Evolutionary conservation across 164 flowering plant species (phyloP).

Genomic region (Piper longum): DNA sequence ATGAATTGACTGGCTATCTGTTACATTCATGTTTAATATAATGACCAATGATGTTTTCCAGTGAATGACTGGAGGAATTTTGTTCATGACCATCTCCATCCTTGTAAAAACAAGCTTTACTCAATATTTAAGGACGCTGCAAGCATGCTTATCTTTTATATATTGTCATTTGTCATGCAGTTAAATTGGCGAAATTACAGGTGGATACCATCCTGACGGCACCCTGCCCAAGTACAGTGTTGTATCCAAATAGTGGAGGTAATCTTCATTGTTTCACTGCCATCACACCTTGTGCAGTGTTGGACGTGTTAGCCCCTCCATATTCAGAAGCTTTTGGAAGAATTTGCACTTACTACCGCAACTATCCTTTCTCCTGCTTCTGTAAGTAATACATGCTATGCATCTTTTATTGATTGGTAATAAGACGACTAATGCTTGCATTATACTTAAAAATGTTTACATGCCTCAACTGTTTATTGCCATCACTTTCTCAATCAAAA

Average conservation of each 20-base stretch:
- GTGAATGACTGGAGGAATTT: too few species aligned
- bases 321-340: slow-evolving; percentile 68
- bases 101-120: background rate
- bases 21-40: too few species aligned
- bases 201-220: slow-evolving; percentile 61
- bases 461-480: background rate
- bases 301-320: slow-evolving; percentile 87
- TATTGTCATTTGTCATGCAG: slow-evolving; percentile 25
- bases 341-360: slow-evolving; percentile 73
- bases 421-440: background rate
- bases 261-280: slow-evolving; percentile 93
- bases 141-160: too few species aligned
- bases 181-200: slow-evolving; percentile 64
- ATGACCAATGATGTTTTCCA: too few species aligned
- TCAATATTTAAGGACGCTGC: too few species aligned
- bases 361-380: slow-evolving; percentile 59
- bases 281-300: slow-evolving; percentile 81
- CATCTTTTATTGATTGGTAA: background rate
- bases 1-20: too few species aligned
- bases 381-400: slow-evolving; percentile 25
- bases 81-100: background rate
- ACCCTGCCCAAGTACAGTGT: too few species aligned
- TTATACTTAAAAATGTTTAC: too few species aligned
- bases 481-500: background rate
- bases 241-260: slow-evolving; percentile 73